Base-by-base conservation (phyloP, 2,329 filamentous ascomycete genomes). In the Hypoxylon sp. region DNA sequence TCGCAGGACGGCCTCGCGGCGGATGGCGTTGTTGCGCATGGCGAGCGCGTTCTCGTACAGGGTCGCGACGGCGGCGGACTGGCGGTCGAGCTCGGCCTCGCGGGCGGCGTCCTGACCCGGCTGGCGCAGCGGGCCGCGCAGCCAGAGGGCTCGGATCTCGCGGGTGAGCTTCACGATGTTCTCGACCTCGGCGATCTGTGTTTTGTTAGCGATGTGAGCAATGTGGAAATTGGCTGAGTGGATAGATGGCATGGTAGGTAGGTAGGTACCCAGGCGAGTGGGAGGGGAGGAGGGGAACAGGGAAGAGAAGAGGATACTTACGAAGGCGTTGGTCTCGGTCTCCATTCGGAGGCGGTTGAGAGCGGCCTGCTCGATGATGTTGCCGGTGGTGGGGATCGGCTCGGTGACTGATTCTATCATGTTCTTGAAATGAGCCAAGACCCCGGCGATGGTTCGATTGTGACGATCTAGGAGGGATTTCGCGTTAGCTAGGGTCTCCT, bases 131-230 rank as follows among this genome's bases (percentile, higher is more conserved):
- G 83, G 79, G 1, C 84, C 83, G 58, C 80, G 78, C 9, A 84
- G 77, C 82, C 83, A 85, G 22, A 85, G 76, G 57, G 82, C 79
- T 67, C 84, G 83, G 60, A 86, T 77, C 65, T 82, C 80, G 36
- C 83, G 80, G 16, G 78, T 84, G 11, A 86, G 75, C 26, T 75
- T 72, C 3, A 84, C 77, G 2, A 86, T 76, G 61, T 83, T 80
- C 63, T 85, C 75, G 28, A 79, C 68, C 7, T 79, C 78, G 62
- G 78, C 74, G 59, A 81, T 78, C 80, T 82, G 53, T 30, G 40
- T 8, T 28, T 16, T 49, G 54, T 46, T 48, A 30, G 32, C n/a
- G 1, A 6, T 3, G 38, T 33, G 24, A 36, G 24, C 9, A 30
- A 26, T 8, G 11, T 40, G n/a, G 6, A 24, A 18, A 22, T 26